Conservation (phyloP, 2,329 filamentous ascomycete genomes). For the Sclerotinia trifoliorum region DNA sequence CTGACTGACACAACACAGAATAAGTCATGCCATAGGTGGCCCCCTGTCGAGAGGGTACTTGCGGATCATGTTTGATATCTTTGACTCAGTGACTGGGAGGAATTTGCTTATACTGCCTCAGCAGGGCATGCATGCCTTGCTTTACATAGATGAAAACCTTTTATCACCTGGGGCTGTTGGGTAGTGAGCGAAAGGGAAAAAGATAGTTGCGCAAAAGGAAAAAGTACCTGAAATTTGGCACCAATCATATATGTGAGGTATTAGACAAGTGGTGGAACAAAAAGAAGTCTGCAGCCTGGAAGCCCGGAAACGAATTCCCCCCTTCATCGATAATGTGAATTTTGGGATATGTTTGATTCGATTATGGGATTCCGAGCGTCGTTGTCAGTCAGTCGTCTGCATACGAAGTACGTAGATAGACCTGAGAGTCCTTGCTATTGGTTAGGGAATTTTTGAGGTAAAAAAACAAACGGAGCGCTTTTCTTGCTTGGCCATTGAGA, state of each 20-base stretch:
- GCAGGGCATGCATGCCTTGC: slow-evolving; percentile 20
- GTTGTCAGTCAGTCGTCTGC: neutral
- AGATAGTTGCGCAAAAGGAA: neutral
- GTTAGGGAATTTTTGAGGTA: neutral
- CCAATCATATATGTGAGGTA: neutral
- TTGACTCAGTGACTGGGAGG: slow-evolving; percentile 14
- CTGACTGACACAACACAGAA: slow-evolving; percentile 16
- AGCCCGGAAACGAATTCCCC: slow-evolving; percentile 17
- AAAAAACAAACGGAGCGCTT: neutral
- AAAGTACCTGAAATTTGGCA: neutral
- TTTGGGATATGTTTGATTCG: neutral
- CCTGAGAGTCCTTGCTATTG: neutral
- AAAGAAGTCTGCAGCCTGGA: slow-evolving; percentile 21
- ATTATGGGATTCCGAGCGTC: neutral
- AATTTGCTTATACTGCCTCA: slow-evolving; percentile 19
- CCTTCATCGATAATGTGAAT: slow-evolving; percentile 8
- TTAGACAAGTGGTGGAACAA: slow-evolving; percentile 12
- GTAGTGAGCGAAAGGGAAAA: neutral
- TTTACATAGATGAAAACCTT: slow-evolving; percentile 9
- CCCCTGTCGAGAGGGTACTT: slow-evolving; percentile 11
- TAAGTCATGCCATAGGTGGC: slow-evolving; percentile 20
- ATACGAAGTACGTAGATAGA: neutral
- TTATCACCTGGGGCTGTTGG: neutral
- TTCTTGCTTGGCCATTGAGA: neutral
- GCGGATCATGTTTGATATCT: slow-evolving; percentile 16